Base-by-base conservation (phyloP, 2,329 filamentous ascomycete species). In the Fusarium xylarioides region DNA sequence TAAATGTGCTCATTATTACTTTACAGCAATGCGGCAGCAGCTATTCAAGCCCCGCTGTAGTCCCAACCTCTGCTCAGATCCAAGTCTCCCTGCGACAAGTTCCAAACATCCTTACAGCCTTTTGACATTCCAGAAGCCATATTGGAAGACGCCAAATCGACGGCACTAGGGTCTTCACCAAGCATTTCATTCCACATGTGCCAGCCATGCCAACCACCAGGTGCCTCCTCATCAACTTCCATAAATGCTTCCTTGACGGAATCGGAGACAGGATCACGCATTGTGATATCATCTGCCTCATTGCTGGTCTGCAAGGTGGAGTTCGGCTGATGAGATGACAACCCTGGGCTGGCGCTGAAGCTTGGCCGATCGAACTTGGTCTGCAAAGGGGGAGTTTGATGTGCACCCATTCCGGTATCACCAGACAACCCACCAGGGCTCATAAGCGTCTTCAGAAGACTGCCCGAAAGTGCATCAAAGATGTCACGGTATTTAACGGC, bases 181-280 rank as follows among this genome's bases (percentile, higher is more conserved):
- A 53, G 18, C 50, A 53, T 53, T 19, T 53, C 50, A 14, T 37
- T 53, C 50, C 50, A 53, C 34, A 37, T 53, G 10, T 53, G 23
- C 50, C 34, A 53, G 19, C 50, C 50, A 28, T 53, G 50, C 50
- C 50, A 53, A 2, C 50, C 50, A 1, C 50, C 50, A 9, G 50
- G 50, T 28, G 50, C 50, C n/a, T 53, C 50, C 32, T 53, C 50
- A 37, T 53, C 50, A 21, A 53, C 50, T 0, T 53, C 50, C 50
- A 53, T 53, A 4, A 53, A 53, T 1, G 50, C 50, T 4, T 53
- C 50, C 2, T 53, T 53, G 0, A 53, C 50, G 0, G 50, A 34
- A 4, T 53, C 23, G 4, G 50, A 53, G 2, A 53, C 50, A 9
- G 37, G 50, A n/a, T 37, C 19, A 6, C 50, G 50, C 50, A 53